phyloP scores from a whole-genome alignment of 164 flowering plant species.

The Stephania yunnanensis region DNA sequence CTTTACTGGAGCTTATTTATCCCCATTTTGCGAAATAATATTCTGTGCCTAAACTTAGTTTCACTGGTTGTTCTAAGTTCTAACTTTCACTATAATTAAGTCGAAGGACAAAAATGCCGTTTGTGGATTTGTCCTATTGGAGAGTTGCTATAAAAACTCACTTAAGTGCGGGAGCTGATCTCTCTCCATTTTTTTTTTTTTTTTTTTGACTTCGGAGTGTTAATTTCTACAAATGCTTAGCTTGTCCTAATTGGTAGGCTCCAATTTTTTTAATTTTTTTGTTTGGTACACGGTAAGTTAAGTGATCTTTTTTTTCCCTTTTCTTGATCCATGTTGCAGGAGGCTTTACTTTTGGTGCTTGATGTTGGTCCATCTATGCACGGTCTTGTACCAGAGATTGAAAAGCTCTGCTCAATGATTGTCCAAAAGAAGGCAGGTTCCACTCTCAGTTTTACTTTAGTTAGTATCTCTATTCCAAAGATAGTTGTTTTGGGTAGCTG shows the following conservation, averaged over 20 bases:
- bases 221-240: too few relatives aligned
- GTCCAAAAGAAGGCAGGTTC: conserved; percentile 70
- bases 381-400: conserved; percentile 54
- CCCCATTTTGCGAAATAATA: too few relatives aligned
- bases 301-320: not conserved
- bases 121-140: too few relatives aligned
- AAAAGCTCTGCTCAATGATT: conserved; percentile 67
- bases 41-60: not conserved
- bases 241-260: not conserved
- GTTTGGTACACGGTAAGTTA: not conserved
- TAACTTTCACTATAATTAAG: not conserved
- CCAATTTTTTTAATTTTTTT: not conserved
- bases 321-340: conserved; percentile 34
- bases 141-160: not conserved
- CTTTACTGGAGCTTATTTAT: too few relatives aligned
- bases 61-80: not conserved
- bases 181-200: too few relatives aligned
- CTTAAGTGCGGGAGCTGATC: too few relatives aligned
- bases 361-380: conserved; percentile 94
- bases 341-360: conserved; percentile 57
- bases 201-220: too few relatives aligned
- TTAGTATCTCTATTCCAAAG: not conserved
- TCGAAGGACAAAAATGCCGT: too few relatives aligned
- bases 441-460: not conserved
- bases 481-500: not conserved